Evolutionary conservation across 2,329 filamentous ascomycete species (phyloP).

Genomic region (Ustulina deusta): DNA sequence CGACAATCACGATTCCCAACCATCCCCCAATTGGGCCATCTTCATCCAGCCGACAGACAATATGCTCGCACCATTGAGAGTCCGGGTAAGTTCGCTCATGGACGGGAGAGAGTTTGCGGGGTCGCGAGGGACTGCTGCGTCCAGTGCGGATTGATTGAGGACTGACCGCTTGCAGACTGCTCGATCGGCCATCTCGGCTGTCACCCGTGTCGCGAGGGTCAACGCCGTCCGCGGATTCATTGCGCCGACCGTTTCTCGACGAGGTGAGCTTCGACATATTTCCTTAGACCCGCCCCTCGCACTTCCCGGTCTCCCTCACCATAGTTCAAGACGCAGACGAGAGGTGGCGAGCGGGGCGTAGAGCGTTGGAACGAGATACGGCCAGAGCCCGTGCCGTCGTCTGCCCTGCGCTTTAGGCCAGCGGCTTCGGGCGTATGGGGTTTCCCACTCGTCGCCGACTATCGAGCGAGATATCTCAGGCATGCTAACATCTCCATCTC

Average conservation of each 20-base stretch:
- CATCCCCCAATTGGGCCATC: slow-evolving; percentile 62
- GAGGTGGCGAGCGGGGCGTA: not conserved
- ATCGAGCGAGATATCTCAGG: not conserved
- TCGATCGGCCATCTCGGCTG: slow-evolving; percentile 62
- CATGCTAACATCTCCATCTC: slow-evolving; percentile 29
- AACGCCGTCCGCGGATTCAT: slow-evolving; percentile 67
- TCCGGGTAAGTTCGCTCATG: slow-evolving; percentile 61
- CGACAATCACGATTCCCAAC: slow-evolving; percentile 36
- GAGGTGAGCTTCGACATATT: slow-evolving; percentile 63
- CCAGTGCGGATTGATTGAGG: not conserved
- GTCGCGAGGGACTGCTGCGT: not conserved
- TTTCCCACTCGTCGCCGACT: not conserved
- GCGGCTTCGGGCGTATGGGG: not conserved
- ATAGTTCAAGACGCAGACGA: slow-evolving; percentile 11
- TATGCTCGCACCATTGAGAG: slow-evolving; percentile 69
- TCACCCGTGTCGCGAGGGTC: slow-evolving; percentile 62
- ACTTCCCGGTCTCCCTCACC: not conserved
- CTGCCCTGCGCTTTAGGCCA: not conserved
- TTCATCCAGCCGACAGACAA: slow-evolving; percentile 58
- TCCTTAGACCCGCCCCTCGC: slow-evolving; percentile 36
- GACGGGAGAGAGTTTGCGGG: not conserved
- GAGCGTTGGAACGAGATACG: not conserved
- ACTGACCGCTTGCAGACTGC: slow-evolving; percentile 57
- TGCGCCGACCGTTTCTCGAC: slow-evolving; percentile 70
- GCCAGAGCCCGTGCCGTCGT: not conserved